Conservation (phyloP, 805 yeast species). For the Saccharomycopsis sp. region DNA sequence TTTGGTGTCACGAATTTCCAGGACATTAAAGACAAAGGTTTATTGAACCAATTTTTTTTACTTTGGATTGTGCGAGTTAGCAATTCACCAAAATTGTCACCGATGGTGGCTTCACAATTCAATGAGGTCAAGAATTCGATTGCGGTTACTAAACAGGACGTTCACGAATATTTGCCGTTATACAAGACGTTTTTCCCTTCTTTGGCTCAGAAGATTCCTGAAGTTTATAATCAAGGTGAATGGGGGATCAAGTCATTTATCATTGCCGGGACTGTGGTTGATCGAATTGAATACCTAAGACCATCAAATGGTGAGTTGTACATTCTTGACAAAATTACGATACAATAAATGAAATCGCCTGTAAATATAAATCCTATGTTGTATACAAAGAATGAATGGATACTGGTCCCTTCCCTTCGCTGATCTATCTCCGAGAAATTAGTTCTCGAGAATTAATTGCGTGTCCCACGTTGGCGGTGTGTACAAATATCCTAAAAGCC, state of each 20-base stretch:
- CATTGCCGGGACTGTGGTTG: constrained; percentile 46
- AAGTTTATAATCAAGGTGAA: constrained; percentile 45
- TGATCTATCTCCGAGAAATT: no score
- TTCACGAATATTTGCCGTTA: constrained; percentile 44
- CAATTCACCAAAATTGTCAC: constrained; percentile 31
- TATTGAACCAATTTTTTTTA: constrained; percentile 52
- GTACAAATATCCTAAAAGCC: no score
- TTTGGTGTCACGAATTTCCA: constrained; percentile 53
- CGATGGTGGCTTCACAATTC: constrained; percentile 44
- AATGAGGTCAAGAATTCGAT: constrained; percentile 31
- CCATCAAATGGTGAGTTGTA: constrained; percentile 31
- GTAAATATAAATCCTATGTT: no score
- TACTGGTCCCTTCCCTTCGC: no score
- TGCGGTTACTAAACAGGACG: constrained; percentile 44
- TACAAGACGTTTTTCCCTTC: constrained; percentile 49
- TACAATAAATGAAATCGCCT: no score
- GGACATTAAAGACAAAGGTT: constrained; percentile 39
- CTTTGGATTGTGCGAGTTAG: constrained; percentile 57
- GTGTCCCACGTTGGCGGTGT: no score
- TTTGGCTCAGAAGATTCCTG: constrained; percentile 44
- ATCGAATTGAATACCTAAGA: constrained; percentile 40
- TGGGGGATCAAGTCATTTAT: constrained; percentile 38
- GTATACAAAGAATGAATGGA: no score
- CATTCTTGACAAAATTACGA: constrained; percentile 26
- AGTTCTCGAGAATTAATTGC: no score